phyloP scores from a whole-genome alignment of 345 rosid genomes.

The Pistacia integerrima region DNA sequence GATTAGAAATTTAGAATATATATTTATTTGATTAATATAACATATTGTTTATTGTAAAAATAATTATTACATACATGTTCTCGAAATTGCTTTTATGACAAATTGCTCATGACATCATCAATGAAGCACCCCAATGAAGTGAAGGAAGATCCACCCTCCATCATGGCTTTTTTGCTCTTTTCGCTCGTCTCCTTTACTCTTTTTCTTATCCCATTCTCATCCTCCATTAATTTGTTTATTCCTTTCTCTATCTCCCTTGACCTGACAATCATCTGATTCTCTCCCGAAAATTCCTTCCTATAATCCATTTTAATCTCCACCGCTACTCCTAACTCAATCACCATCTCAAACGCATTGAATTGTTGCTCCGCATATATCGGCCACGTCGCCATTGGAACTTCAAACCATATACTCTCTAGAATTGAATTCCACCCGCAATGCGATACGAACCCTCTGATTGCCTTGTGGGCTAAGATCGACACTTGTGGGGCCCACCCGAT shows the following conservation, averaged over 20 bases:
- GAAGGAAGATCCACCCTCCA: constrained; percentile 54
- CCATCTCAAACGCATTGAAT: constrained; percentile 51
- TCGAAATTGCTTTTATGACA: background rate
- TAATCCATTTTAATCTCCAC: constrained; percentile 46
- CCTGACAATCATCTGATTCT: background rate
- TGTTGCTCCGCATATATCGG: constrained; percentile 59
- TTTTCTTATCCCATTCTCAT: constrained; percentile 27
- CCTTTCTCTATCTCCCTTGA: constrained; percentile 40
- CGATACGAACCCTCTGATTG: constrained; percentile 60
- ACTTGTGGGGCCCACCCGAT: constrained; percentile 64
- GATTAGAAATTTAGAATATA: too few relatives aligned
- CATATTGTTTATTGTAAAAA: too few relatives aligned
- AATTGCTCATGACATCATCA: constrained; percentile 12
- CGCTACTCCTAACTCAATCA: constrained; percentile 40
- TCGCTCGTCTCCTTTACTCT: constrained; percentile 32
- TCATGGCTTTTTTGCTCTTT: constrained; percentile 34
- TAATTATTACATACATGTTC: too few relatives aligned
- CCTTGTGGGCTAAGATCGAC: constrained; percentile 21
- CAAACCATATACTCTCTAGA: constrained; percentile 57
- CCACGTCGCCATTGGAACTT: constrained; percentile 52
- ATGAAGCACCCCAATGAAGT: constrained; percentile 33
- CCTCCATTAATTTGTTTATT: constrained; percentile 34
- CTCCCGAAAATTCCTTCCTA: background rate
- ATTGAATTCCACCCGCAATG: constrained; percentile 72
- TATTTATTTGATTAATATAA: too few relatives aligned